Base-by-base conservation (phyloP, 441 rosid genomes). In the Arabidopsis lyrata region DNA sequence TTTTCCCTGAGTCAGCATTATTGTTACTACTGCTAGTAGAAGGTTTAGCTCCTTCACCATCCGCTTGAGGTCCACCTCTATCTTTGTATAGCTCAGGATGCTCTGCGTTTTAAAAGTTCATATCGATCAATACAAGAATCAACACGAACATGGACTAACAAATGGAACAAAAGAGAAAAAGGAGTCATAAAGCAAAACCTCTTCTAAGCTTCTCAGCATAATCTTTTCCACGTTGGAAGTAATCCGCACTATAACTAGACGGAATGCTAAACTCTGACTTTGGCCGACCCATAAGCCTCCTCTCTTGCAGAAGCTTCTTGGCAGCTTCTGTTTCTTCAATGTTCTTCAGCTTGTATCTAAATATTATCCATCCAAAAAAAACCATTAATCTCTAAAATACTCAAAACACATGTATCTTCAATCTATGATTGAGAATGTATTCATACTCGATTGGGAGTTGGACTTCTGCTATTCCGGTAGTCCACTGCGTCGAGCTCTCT, bases 251-350 rank as follows among this genome's bases (percentile, higher is more conserved):
- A 45, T 87, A 94, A 86, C 97, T 92, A 63, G 99, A 79, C 1
- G 97, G 99, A 53, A 92, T 90, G 75, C 70, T 92, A 74, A 82
- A 70, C 45, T 92, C 97, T 0, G 96, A 84, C 72, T 88, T 92
- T 5, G 88, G 64, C 32, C 87, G 76, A 44, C 93, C 93, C 88
- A 75, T 84, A 47, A 92, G 87, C 82, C 97, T 85, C 78, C 86
- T 95, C 80, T 95, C 99, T 68, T 95, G 95, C 49, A 95, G 71
- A 81, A 90, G 97, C 93, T 92, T 95, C 66, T 95, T 92, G 24
- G 99, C 97, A 56, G 99, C 99, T 82, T 92, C 99, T 22, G 99
- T 95, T 80, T 95, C 99, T 77, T 95, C 97, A 66, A 95, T 95
- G 79, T 95, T 95, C 83, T 71, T 92, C 71, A 95, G 80, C 80